A percentile compares a stretch with the other conserved stretches of the same genome.
These are phyloP conservation scores for Xylaria intraflava DNA, from an alignment of 495 filamentous ascomycete genomes.

Conservation along the genomic window DNA sequence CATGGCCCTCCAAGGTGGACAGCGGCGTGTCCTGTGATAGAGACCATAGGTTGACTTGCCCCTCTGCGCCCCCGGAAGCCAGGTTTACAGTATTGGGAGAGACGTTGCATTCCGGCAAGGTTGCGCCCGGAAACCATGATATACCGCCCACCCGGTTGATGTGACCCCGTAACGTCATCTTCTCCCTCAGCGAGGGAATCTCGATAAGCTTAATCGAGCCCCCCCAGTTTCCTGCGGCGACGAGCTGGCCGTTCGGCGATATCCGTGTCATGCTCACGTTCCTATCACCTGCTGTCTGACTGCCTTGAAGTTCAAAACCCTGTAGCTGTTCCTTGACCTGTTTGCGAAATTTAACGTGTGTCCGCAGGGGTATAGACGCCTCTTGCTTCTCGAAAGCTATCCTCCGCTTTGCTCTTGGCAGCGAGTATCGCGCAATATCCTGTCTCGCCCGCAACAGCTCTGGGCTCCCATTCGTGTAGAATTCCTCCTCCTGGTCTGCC, in stretches of 20 bases:
- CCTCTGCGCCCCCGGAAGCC: conserved; percentile 86
- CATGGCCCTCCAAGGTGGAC: conserved; percentile 77
- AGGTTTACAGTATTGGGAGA: conserved; percentile 73
- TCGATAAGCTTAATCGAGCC: conserved; percentile 80
- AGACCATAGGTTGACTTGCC: conserved; percentile 85
- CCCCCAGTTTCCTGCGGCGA: conserved; percentile 88
- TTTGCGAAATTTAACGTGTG: conserved; percentile 85
- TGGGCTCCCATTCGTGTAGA: conserved; percentile 76
- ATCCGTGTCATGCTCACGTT: conserved; percentile 87
- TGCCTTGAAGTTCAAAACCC: conserved; percentile 82
- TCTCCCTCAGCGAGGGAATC: conserved; percentile 75
- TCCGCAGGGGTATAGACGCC: conserved; percentile 72
- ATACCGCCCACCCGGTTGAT: conserved; percentile 83
- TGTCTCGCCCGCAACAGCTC: conserved; percentile 71
- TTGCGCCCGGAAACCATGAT: conserved; percentile 83
- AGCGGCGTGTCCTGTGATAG: conserved; percentile 75
- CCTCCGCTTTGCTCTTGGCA: conserved; percentile 73
- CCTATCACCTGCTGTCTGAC: conserved; percentile 84
- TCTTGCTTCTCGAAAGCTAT: conserved; percentile 72
- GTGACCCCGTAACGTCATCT: conserved; percentile 68
- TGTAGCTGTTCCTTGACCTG: conserved; percentile 76
- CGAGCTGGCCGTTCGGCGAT: conserved; percentile 72
- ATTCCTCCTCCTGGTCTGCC: conserved; percentile 83
- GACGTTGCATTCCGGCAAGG: conserved; percentile 58
- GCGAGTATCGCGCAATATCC: conserved; percentile 76